Base-by-base conservation (phyloP, 179 eudicot species). In the Gypsophila paniculata region DNA sequence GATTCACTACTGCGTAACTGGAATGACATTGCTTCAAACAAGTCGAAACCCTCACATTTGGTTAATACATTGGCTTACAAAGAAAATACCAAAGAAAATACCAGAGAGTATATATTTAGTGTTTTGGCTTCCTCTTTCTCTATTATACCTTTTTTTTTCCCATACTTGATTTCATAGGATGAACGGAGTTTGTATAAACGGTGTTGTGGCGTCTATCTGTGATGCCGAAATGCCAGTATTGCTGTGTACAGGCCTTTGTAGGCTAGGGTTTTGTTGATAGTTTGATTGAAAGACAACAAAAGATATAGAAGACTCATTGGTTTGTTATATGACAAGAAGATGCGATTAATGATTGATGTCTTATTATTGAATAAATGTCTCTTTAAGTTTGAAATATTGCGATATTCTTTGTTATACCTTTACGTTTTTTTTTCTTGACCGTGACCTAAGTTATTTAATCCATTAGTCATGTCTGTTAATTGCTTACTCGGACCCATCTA, bases 211-310 rank as follows among this genome's bases (percentile, higher is more conserved):
- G 34, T 39, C 68, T 58, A 29, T 36, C 44, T 44, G 66, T 42
- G 39, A 55, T 54, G 75, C 79, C 67, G 13, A 26, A 44, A 70
- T 74, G 23, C 66, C 79, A 57, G 53, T 21, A 46, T 21, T 57
- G 48, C 26, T 76, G 57, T 76, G 57, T 76, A 76, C 62, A 76
- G 79, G 71, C 65, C 58, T 65, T 65, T 61, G 26, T 76, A 65
- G 79, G 79, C 52, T 76, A 46, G 48, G 53, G 38, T 60, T 42
- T 63, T 69, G 63, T 76, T 76, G 67, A 71, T 71, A 69, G 18
- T 38, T 44, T 58, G 60, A 19, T 38, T 42, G 18, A 57, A 48
- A 38, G 23, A 61, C 26, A 62, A 22, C 32, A 23, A 58, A 9
- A 17, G 18, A 15, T 53, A 51, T 14, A 51, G 55, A 51, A 6